Evolutionary conservation across 305 asterid genomes (phyloP).

Genomic region (Plantago lanceolata): DNA sequence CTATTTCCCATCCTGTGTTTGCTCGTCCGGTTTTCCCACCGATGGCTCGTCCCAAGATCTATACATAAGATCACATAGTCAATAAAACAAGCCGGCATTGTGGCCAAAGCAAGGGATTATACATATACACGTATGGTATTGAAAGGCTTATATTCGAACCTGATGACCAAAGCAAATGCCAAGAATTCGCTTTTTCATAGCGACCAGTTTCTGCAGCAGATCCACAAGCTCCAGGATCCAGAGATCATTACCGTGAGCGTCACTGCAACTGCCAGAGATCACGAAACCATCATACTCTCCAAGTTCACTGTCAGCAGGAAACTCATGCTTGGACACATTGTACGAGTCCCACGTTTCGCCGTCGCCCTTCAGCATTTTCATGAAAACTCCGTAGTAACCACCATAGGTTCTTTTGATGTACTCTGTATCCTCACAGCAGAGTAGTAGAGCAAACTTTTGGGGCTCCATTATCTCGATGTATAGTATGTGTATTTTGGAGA

Average conservation of each 20-base stretch:
- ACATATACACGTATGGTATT: neutral
- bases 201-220: constrained; percentile 50
- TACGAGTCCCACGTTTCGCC: constrained; percentile 66
- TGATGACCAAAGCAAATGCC: constrained; percentile 91
- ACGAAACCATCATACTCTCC: constrained; percentile 58
- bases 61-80: neutral
- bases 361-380: constrained; percentile 59
- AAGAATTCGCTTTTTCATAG: constrained; percentile 62
- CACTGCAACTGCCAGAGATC: constrained; percentile 75
- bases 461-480: constrained; percentile 38
- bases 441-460: constrained; percentile 55
- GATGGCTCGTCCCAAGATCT: constrained; percentile 70
- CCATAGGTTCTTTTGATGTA: constrained; percentile 68
- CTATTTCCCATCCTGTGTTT: constrained; percentile 66
- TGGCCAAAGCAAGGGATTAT: too few species aligned
- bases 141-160: constrained; percentile 27
- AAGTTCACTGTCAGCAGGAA: constrained; percentile 61
- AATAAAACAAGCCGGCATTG: neutral
- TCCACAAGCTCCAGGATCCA: constrained; percentile 63
- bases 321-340: constrained; percentile 48
- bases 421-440: constrained; percentile 74
- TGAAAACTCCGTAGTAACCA: constrained; percentile 72
- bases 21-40: constrained; percentile 75
- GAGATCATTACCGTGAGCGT: constrained; percentile 67
- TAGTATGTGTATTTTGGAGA: neutral